These are phyloP conservation scores for Sporobolomyces phaffii DNA, from an alignment of 768 basidiomycete genomes.

Conservation along the genomic window DNA sequence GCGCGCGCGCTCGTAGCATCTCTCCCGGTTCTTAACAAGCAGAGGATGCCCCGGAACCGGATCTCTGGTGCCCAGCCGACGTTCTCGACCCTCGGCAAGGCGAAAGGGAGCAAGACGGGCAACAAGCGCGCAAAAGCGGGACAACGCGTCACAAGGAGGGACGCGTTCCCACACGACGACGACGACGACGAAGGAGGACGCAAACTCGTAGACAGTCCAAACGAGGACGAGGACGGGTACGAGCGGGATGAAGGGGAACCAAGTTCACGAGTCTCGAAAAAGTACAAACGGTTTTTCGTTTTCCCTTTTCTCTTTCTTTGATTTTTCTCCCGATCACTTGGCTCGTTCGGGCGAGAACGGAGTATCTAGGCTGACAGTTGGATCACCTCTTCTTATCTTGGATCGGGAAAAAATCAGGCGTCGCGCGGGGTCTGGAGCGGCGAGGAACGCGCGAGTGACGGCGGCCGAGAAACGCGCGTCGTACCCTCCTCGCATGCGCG, in stretches of 20 bases:
- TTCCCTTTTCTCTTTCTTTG: too few relatives aligned
- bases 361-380: too few relatives aligned
- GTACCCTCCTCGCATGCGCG: neutral
- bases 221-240: neutral
- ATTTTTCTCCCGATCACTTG: neutral
- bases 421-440: neutral
- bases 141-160: slow-evolving; percentile 1
- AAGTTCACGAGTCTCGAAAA: neutral
- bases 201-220: neutral
- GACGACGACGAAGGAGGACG: neutral
- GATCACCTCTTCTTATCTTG: too few relatives aligned
- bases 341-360: too few relatives aligned
- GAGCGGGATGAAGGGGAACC: neutral
- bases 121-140: slow-evolving; percentile 4
- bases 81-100: slow-evolving; percentile 1
- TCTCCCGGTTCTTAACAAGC: too few relatives aligned
- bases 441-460: neutral
- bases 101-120: slow-evolving; percentile 10
- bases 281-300: too few relatives aligned
- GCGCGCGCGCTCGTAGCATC: too few relatives aligned
- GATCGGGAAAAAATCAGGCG: too few relatives aligned
- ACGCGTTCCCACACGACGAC: slow-evolving; percentile 21
- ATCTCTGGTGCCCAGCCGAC: slow-evolving; percentile 18
- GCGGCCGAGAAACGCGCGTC: neutral
- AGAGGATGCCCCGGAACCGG: neutral